Percentiles rank a stretch among this genome's conserved stretches.
Conservation (phyloP, 352 stramenopile species). For the Phytophthora constricta region DNA sequence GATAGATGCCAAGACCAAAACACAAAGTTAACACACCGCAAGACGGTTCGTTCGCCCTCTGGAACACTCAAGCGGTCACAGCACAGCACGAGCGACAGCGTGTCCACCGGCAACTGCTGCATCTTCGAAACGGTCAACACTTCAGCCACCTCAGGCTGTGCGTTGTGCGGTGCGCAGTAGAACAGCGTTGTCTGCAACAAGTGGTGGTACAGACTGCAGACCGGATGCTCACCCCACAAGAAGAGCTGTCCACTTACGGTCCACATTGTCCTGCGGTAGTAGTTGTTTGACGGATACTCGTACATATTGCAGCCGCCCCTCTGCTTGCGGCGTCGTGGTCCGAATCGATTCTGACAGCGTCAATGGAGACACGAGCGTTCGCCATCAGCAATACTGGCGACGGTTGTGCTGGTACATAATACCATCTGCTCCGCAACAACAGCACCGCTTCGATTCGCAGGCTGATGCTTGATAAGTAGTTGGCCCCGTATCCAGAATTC, state of each 20-base stretch:
- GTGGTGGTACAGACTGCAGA: slow-evolving; percentile 74
- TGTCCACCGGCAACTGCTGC: slow-evolving; percentile 51
- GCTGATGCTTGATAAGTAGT: slow-evolving; percentile 35
- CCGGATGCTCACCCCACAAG: slow-evolving; percentile 55
- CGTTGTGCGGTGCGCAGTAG: slow-evolving; percentile 37
- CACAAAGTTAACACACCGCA: slow-evolving; percentile 49
- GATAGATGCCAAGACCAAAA: slow-evolving; percentile 29
- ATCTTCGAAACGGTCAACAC: slow-evolving; percentile 35
- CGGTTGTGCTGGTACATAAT: slow-evolving; percentile 36
- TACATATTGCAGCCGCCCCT: slow-evolving; percentile 32
- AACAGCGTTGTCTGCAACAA: slow-evolving; percentile 63
- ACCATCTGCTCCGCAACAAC: slow-evolving; percentile 31
- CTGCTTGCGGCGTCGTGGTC: slow-evolving; percentile 11
- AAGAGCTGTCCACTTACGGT: slow-evolving; percentile 37
- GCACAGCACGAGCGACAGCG: slow-evolving; percentile 55
- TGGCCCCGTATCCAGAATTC: slow-evolving; percentile 38
- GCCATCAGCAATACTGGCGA: slow-evolving; percentile 35
- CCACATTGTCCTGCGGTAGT: slow-evolving; percentile 32
- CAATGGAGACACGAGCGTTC: slow-evolving; percentile 22
- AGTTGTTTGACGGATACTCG: slow-evolving; percentile 28
- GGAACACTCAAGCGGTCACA: slow-evolving; percentile 64
- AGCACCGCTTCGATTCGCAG: background rate
- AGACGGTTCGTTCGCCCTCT: slow-evolving; percentile 55
- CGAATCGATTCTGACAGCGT: slow-evolving; percentile 1
- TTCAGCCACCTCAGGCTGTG: slow-evolving; percentile 26